A percentile compares a stretch with the other conserved stretches of the same genome.
Conservation (phyloP, 768 basidiomycete species). For the Termitomyces bulborhizus region DNA sequence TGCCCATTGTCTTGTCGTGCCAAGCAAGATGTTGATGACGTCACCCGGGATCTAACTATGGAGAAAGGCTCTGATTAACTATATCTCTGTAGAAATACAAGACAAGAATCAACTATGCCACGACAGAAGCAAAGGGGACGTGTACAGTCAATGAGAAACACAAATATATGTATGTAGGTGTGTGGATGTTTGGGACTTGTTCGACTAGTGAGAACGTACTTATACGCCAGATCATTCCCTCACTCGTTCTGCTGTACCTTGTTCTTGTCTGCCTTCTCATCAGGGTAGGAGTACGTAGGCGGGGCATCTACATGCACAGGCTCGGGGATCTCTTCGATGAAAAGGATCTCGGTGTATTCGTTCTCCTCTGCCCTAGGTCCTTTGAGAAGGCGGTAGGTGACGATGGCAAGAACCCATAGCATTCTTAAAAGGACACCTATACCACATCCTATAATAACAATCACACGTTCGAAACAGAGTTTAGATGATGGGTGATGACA, state of each 20-base stretch:
- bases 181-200: too few species aligned
- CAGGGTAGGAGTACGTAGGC: conserved; percentile 47
- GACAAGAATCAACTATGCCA: background rate
- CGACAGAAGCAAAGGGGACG: background rate
- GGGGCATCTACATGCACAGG: conserved; percentile 40
- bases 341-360: conserved; percentile 36
- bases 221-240: background rate
- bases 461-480: background rate
- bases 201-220: background rate
- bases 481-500: background rate
- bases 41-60: too few species aligned
- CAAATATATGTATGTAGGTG: too few species aligned
- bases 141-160: background rate
- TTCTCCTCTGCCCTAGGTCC: conserved; percentile 37
- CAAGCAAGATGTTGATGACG: too few species aligned
- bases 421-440: conserved; percentile 79
- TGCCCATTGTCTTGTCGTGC: too few species aligned
- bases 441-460: conserved; percentile 54
- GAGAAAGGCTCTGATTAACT: too few species aligned
- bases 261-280: conserved; percentile 37
- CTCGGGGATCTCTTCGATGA: conserved; percentile 38
- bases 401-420: conserved; percentile 65
- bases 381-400: conserved; percentile 51
- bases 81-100: too few species aligned
- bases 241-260: conserved; percentile 12